Evolutionary conservation across 176 grass and related monocot species (phyloP).

Genomic region (Elymus sibiricus): DNA sequence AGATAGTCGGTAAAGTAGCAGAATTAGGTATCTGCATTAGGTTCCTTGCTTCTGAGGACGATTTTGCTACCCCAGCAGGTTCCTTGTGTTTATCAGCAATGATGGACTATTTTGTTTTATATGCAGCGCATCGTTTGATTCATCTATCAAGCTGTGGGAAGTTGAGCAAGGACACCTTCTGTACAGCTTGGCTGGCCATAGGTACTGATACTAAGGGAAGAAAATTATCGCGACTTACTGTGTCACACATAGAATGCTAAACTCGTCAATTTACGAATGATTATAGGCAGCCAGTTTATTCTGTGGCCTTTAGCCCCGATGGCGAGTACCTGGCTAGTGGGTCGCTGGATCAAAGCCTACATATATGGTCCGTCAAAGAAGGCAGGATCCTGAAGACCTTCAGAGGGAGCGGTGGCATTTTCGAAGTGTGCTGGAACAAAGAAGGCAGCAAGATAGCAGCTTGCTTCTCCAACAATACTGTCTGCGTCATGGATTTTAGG

Average conservation of each 20-base stretch:
- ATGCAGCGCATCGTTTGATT: conserved; percentile 92
- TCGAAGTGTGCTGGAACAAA: conserved; percentile 99
- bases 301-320: conserved; percentile 86
- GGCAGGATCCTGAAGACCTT: conserved; percentile 85
- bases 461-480: conserved; percentile 87
- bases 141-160: conserved; percentile 94
- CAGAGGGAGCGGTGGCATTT: conserved; percentile 87
- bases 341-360: conserved; percentile 87
- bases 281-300: conserved; percentile 88
- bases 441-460: conserved; percentile 95
- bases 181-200: conserved; percentile 87
- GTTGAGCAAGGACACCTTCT: conserved; percentile 75
- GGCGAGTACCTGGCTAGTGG: conserved; percentile 94
- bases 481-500: conserved; percentile 92
- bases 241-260: conserved; percentile 17
- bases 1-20: neutral
- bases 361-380: conserved; percentile 98
- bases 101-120: conserved; percentile 6
- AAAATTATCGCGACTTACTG: neutral
- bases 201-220: conserved; percentile 33
- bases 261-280: neutral
- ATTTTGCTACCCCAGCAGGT: neutral
- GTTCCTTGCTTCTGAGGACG: neutral
- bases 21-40: neutral
- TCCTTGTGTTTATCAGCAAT: neutral